phyloP scores from a whole-genome alignment of 768 basidiomycete species.

The Nidula microcarpa region DNA sequence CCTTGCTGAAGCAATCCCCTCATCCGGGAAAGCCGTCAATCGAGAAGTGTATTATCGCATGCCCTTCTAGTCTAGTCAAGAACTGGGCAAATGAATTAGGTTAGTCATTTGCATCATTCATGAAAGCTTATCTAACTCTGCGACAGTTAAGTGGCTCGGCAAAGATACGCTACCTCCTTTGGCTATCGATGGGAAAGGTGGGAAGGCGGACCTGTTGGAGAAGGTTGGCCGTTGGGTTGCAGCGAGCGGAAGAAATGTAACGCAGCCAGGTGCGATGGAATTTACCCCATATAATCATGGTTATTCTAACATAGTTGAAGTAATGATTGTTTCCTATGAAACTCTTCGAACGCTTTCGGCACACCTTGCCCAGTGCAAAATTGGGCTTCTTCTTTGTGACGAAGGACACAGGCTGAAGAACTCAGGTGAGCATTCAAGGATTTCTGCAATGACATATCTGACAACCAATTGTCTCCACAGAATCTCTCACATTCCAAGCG shows the following conservation, averaged over 20 bases:
- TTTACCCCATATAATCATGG: background rate
- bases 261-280: conserved; percentile 70
- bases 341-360: conserved; percentile 79
- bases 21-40: conserved; percentile 81
- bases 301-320: conserved; percentile 31
- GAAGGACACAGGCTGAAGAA: conserved; percentile 98
- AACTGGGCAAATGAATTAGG: conserved; percentile 99
- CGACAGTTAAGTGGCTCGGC: conserved; percentile 91
- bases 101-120: conserved; percentile 26
- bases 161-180: conserved; percentile 77
- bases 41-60: conserved; percentile 97
- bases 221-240: conserved; percentile 88
- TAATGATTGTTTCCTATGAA: conserved; percentile 99
- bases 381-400: conserved; percentile 93
- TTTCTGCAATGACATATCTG: background rate
- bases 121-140: background rate
- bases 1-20: conserved; percentile 92
- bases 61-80: conserved; percentile 93
- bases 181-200: conserved; percentile 90
- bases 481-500: conserved; percentile 84
- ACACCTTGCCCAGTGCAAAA: conserved; percentile 73
- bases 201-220: conserved; percentile 74
- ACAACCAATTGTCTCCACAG: conserved; percentile 28
- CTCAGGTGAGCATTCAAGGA: conserved; percentile 53
- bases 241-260: conserved; percentile 84